phyloP scores from a whole-genome alignment of 2,329 filamentous ascomycete species.

The Colletotrichum cereale region DNA sequence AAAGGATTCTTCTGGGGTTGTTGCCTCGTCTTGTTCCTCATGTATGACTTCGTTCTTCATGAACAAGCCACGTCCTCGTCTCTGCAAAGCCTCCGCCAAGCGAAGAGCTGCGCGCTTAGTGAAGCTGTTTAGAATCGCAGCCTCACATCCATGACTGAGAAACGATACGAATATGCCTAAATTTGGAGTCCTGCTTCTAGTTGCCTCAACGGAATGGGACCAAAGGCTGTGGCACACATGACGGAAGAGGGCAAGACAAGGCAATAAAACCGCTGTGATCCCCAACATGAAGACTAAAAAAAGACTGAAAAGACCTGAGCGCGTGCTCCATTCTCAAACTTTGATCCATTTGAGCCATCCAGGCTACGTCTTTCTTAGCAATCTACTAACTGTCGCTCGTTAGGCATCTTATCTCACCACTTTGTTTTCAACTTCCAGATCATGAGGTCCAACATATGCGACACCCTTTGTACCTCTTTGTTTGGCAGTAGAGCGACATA shows the following conservation, averaged over 20 bases:
- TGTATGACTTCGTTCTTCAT: constrained; percentile 43
- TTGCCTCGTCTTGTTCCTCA: constrained; percentile 43
- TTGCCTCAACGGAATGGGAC: constrained; percentile 60
- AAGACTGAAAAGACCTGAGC: constrained; percentile 85
- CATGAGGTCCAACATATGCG: constrained; percentile 12
- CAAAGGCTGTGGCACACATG: constrained; percentile 72
- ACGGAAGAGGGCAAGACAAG: constrained; percentile 33
- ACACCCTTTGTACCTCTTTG: neutral
- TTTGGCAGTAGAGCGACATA: neutral
- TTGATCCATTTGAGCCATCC: constrained; percentile 8
- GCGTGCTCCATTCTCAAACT: constrained; percentile 29
- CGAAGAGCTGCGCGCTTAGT: constrained; percentile 11
- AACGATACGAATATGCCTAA: constrained; percentile 51
- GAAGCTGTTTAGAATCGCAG: constrained; percentile 2
- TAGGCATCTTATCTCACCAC: constrained; percentile 8
- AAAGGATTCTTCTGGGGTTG: constrained; percentile 61
- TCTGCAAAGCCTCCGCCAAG: constrained; percentile 8
- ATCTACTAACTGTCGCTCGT: neutral
- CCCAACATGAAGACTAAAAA: constrained; percentile 62
- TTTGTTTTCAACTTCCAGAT: constrained; percentile 6
- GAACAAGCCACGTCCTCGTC: constrained; percentile 31
- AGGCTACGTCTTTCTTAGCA: neutral
- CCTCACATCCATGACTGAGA: constrained; percentile 5
- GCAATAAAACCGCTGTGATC: constrained; percentile 63
- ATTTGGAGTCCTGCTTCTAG: constrained; percentile 64